A percentile compares a stretch with the other conserved stretches of the same genome.
Conservation (phyloP, 2,329 filamentous ascomycete genomes). For the Pseudocercospora macadamiae region DNA sequence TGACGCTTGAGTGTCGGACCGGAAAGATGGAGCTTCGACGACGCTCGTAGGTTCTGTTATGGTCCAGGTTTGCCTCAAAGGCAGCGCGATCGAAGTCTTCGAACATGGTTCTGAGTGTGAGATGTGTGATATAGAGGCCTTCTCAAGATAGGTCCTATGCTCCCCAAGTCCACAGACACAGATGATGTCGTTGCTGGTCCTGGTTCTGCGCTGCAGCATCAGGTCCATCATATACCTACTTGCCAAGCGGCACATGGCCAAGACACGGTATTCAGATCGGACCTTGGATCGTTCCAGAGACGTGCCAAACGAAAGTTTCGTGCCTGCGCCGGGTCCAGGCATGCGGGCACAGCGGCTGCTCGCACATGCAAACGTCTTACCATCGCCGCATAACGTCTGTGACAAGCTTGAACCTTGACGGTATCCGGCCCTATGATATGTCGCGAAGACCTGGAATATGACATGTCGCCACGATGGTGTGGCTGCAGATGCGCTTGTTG, state of each 20-base stretch:
- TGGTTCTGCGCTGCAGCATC: conserved; percentile 10
- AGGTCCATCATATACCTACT: conserved; percentile 10
- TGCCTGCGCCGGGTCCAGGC: conserved; percentile 3
- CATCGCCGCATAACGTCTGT: background rate
- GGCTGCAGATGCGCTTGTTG: background rate
- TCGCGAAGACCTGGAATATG: background rate
- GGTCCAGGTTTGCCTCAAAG: conserved; percentile 8
- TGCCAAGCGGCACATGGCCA: background rate
- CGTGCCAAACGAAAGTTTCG: background rate
- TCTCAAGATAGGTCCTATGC: background rate
- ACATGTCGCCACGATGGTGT: background rate
- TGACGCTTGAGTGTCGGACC: conserved; percentile 11
- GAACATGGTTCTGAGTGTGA: conserved; percentile 6
- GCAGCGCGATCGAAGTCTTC: conserved; percentile 17
- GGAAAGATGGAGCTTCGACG: conserved; percentile 4
- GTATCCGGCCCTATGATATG: background rate
- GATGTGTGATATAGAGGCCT: background rate
- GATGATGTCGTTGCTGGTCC: background rate
- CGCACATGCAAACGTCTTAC: background rate
- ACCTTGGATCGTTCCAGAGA: background rate
- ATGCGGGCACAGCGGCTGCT: background rate
- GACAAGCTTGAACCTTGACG: background rate
- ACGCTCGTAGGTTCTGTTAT: background rate
- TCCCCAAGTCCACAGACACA: background rate
- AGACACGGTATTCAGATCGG: conserved; percentile 1